Percentiles rank a stretch among this genome's conserved stretches.
Evolutionary conservation across 805 yeast genomes (phyloP).

Genomic region (Saturnispora zaruensis): DNA sequence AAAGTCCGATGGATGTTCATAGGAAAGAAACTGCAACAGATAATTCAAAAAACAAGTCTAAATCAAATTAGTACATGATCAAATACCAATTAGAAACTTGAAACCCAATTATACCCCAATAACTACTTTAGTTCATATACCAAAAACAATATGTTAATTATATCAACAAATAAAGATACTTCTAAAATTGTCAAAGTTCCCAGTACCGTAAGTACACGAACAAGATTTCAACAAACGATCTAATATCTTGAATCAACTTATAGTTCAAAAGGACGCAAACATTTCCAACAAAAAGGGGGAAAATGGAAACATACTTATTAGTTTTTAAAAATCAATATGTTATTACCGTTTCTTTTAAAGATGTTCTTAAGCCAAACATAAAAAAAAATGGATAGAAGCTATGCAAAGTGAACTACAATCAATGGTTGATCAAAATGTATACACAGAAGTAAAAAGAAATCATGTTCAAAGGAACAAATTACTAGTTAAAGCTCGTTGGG

Average conservation of each 20-base stretch:
- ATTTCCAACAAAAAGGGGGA: neutral
- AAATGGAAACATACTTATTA: neutral
- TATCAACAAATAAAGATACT: no score
- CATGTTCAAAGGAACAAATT: neutral
- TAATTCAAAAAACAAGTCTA: no score
- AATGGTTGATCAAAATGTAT: neutral
- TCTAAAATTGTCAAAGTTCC: neutral
- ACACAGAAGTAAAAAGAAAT: neutral
- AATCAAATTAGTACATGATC: no score
- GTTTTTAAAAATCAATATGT: neutral
- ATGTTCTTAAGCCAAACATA: neutral
- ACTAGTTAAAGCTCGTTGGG: conserved; percentile 3
- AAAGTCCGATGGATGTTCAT: no score
- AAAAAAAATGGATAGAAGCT: neutral
- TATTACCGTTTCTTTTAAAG: neutral
- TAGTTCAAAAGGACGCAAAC: neutral
- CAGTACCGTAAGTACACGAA: neutral
- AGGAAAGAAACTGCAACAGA: no score
- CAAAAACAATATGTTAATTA: no score
- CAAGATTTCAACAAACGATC: neutral
- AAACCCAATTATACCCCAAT: no score
- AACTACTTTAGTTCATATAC: no score
- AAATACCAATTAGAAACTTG: no score
- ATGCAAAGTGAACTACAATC: neutral
- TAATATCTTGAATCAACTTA: neutral